Conservation (phyloP, 1,139 yeast species). For the Hyphopichia fennica region DNA sequence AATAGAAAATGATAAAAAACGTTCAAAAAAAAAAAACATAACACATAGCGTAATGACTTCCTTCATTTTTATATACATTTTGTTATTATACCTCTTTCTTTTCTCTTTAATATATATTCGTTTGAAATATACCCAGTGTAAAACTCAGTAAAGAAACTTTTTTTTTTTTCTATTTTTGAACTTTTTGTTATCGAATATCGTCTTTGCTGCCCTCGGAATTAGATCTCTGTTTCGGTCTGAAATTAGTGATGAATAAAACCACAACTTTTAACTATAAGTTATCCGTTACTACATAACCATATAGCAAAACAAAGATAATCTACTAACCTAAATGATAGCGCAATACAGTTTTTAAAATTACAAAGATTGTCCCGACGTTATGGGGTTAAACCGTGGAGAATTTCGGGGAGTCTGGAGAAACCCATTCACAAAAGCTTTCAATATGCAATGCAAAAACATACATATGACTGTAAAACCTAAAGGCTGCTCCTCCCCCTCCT, state of each 20-base stretch:
- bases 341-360: no score
- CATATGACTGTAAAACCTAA: no score
- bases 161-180: no score
- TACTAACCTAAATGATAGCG: background rate
- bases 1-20: background rate
- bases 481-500: no score
- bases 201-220: background rate
- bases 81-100: background rate
- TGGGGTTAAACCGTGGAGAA: background rate
- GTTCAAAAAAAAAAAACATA: background rate
- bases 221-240: background rate
- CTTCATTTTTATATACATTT: background rate
- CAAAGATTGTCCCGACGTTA: no score
- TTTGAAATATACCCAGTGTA: no score
- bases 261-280: background rate
- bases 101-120: background rate
- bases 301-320: background rate
- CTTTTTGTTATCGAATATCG: no score
- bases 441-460: conserved; percentile 38
- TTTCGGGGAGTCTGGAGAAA: background rate
- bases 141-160: no score
- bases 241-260: background rate
- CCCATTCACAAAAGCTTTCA: conserved; percentile 53
- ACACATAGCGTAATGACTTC: background rate
- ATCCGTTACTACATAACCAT: background rate